Evolutionary conservation across 441 rosid species (phyloP).

Genomic region (Euphorbia celastroides): DNA sequence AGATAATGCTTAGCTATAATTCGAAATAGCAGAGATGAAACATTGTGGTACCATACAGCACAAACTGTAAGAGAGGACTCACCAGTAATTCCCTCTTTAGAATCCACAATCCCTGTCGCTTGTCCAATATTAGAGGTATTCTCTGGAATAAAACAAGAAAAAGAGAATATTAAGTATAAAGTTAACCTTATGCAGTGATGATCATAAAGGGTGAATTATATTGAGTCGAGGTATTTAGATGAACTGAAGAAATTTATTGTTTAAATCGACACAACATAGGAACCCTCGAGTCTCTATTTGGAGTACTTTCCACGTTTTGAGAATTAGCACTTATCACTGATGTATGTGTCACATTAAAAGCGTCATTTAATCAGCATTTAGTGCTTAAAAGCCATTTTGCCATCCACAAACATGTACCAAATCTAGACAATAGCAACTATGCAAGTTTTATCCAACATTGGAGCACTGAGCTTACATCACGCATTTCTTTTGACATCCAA

Average conservation of each 20-base stretch:
- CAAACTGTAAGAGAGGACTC: conserved; percentile 18
- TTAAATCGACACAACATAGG: too few species aligned
- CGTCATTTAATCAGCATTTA: not conserved
- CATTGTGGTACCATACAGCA: not conserved
- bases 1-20: not conserved
- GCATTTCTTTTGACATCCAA: too few species aligned
- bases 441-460: not conserved
- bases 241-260: too few species aligned
- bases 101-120: conserved; percentile 55
- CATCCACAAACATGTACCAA: not conserved
- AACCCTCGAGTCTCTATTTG: not conserved
- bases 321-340: not conserved
- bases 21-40: not conserved
- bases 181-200: not conserved
- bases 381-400: not conserved
- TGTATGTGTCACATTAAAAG: not conserved
- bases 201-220: too few species aligned
- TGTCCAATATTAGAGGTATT: conserved; percentile 59
- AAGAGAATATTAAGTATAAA: not conserved
- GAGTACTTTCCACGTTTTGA: not conserved
- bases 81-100: conserved; percentile 67
- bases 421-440: not conserved
- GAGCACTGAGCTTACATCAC: not conserved
- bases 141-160: conserved; percentile 36
- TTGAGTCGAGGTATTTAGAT: too few species aligned